Evolutionary conservation across 2,329 filamentous ascomycete species (phyloP), one percentile per base, ranked within the genome.

Genomic region (Aspergillus pseudoglaucus): DNA sequence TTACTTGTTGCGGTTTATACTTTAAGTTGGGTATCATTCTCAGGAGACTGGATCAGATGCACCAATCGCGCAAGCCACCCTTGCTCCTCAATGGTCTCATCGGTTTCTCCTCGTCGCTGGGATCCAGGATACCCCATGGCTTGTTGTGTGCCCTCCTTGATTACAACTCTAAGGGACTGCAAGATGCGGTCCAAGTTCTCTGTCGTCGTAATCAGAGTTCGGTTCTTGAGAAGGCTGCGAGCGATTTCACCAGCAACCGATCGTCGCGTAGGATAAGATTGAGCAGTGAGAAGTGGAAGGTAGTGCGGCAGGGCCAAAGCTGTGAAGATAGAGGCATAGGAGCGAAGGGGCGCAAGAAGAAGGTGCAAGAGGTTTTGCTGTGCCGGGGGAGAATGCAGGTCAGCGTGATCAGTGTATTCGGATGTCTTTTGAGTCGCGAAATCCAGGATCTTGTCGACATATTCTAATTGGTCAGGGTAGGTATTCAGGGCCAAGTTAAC

Each of bases 41-140:
- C 82, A 32, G 88, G 77, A 40, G 83, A 87, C 48, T 88, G 78
- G 45, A 98, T 81, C 47, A 96, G 75, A 70, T 98, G 93, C 15
- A 96, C 83, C 62, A 98, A 85, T 58, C 93, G 81, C 32, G 93
- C 93, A 46, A 98, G 77, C 90, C 90, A 96, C 45, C 93, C 93
- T 75, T 98, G 93, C 71, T 98, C 93, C 69, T 98, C 91, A 61
- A 97, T 83, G 0, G 91, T 97, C 73, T 98, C 94, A 53, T 98
- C 93, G 0, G 93, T 97, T 74, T 98, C 94, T 42, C 80, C 81
- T 52, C 89, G 83, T 53, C 88, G 79, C 62, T 91, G 87, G 12
- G 76, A 71, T 3, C 88, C 88, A 0, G 90, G 85, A 59, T 96
- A 96, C 25, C 88, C 88, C 42, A 83, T 80, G n/a, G 88, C 83